Base-by-base conservation (phyloP, 2,329 filamentous ascomycete genomes). In the Botrytis medusae region DNA sequence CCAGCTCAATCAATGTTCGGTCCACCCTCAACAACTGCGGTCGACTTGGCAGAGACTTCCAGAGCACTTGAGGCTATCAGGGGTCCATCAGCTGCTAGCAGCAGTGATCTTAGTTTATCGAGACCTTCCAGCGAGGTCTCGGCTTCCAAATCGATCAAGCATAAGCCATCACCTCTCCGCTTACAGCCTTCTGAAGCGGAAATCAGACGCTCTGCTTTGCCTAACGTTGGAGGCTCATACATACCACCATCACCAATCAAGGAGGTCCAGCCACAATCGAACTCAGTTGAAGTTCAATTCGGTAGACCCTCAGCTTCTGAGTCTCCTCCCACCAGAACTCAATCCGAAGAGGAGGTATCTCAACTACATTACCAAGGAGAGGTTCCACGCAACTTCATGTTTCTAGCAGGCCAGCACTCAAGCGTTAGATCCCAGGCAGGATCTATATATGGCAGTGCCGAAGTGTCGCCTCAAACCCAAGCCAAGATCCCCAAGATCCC, bases 1-100 rank as follows among this genome's bases (percentile, higher is more conserved):
- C 74, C 74, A 18, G 71, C 61, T 20, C 61, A 68, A 29, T 72
- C 70, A 25, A 68, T 68, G 62, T 72, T 60, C 20, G 61, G 60
- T 4, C n/a, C 70, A 25, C 70, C 70, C 3, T 71, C 69, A 34
- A 64, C 69, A 40, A 46, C 25, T 57, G 60, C 44, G 2, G 25
- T 37, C 37, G 44, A 48, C 46, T 42, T 62, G 12, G 29, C 59
- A 40, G 69, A 65, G 25, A 16, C 60, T 37, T 44, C 48, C 61
- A 65, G 51, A 22, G 40, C 54, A n/a, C n/a, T 59, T 22, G 64
- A 67, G 32, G 29, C 64, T 37, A 46, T 40, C 14, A 67, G 22
- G 54, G 44, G 25, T 51, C 32, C 44, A 1, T 67, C 46, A 29
- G 25, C 46, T n/a, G 44, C 64, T 54, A 68, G 63, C 46, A 40